Conservation (phyloP, 495 filamentous ascomycete species). For the Chaetomium cochliodes region DNA sequence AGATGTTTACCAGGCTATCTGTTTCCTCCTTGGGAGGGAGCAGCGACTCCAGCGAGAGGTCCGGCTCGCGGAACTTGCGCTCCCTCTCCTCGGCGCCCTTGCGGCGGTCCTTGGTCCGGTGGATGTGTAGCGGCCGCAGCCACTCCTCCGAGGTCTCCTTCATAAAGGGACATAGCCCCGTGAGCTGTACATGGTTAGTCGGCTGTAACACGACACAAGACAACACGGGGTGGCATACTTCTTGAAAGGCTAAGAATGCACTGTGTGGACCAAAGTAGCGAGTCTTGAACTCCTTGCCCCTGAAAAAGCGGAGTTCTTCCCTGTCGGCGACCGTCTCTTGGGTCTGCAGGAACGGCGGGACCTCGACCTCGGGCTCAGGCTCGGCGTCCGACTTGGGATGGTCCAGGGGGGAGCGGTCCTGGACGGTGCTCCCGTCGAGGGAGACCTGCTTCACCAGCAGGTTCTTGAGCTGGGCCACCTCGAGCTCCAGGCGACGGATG, state of each 20-base stretch:
- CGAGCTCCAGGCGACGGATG: constrained; percentile 50
- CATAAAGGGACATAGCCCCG: constrained; percentile 48
- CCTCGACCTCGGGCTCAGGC: constrained; percentile 13
- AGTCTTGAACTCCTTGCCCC: constrained; percentile 46
- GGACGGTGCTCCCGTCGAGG: constrained; percentile 38
- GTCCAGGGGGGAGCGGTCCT: constrained; percentile 32
- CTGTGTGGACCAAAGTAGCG: constrained; percentile 52
- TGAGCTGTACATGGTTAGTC: constrained; percentile 33
- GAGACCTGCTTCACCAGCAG: constrained; percentile 43
- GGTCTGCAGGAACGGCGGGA: constrained; percentile 30
- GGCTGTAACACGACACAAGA: not conserved
- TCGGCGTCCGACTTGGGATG: constrained; percentile 24
- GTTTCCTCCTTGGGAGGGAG: constrained; percentile 41
- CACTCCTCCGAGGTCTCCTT: constrained; percentile 47
- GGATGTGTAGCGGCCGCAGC: constrained; percentile 41
- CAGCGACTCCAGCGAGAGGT: constrained; percentile 39
- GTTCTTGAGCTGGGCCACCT: constrained; percentile 48
- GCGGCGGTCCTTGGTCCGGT: constrained; percentile 39
- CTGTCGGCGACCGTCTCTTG: constrained; percentile 32
- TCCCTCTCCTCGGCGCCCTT: constrained; percentile 39
- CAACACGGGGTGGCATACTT: constrained; percentile 26
- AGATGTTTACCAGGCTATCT: constrained; percentile 41
- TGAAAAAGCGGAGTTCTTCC: constrained; percentile 41
- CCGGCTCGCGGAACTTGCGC: constrained; percentile 33
- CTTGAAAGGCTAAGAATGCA: constrained; percentile 43